These are phyloP conservation scores for Coniochaeta sp. DNA, from an alignment of 2,329 filamentous ascomycete species.

Conservation along the genomic window DNA sequence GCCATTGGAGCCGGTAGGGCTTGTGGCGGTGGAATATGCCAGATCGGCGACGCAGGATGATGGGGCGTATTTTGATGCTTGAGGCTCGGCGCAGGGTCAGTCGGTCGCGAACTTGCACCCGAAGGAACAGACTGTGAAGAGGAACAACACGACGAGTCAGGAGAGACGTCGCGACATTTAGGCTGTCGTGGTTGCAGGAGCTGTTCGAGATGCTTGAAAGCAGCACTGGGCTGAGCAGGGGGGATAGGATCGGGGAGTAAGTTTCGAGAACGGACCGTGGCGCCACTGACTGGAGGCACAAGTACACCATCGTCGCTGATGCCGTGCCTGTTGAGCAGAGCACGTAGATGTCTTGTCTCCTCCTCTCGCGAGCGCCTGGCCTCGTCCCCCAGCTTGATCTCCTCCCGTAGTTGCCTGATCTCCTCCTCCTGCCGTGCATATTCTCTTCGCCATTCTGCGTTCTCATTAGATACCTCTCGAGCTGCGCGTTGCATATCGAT, in stretches of 20 bases:
- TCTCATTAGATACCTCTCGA: slow-evolving; percentile 62
- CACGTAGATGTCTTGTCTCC: too few species aligned
- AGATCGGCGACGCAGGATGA: too few species aligned
- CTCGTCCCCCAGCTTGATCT: slow-evolving; percentile 8
- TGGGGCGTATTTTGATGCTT: too few species aligned
- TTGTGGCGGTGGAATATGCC: too few species aligned
- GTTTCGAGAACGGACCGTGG: not conserved
- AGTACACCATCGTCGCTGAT: slow-evolving; percentile 9
- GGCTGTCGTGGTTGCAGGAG: slow-evolving; percentile 28
- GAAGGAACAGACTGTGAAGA: too few species aligned
- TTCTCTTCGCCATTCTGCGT: slow-evolving; percentile 55
- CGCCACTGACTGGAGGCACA: slow-evolving; percentile 3
- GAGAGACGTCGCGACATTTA: slow-evolving; percentile 19
- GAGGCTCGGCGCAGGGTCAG: too few species aligned
- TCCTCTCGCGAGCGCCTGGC: too few species aligned
- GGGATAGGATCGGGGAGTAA: not conserved
- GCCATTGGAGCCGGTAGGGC: too few species aligned
- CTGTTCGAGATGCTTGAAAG: slow-evolving; percentile 22
- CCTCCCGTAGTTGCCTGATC: slow-evolving; percentile 32
- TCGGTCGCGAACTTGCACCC: too few species aligned
- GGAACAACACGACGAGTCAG: too few species aligned
- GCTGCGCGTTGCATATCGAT: slow-evolving; percentile 67
- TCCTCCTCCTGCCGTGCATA: slow-evolving; percentile 52
- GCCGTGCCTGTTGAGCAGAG: slow-evolving; percentile 5
- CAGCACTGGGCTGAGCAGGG: not conserved